Evolutionary conservation across 2,329 filamentous ascomycete species (phyloP).

Genomic region (Neofusicoccum sp.): DNA sequence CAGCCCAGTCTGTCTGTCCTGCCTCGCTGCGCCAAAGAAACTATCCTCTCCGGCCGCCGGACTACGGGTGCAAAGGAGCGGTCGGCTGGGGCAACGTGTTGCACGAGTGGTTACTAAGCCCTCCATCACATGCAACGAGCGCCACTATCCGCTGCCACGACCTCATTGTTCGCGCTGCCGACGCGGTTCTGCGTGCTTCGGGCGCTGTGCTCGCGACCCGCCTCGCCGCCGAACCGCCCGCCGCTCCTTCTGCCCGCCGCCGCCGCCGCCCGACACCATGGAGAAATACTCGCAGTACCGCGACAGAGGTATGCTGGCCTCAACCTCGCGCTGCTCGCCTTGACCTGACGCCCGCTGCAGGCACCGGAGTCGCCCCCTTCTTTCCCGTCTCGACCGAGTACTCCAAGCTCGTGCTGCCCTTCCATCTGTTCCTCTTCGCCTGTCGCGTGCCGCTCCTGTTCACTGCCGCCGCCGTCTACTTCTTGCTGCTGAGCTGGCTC

Average conservation of each 20-base stretch:
- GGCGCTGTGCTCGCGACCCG: neutral
- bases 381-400: conserved; percentile 72
- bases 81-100: neutral
- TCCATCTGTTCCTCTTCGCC: conserved; percentile 72
- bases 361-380: conserved; percentile 94
- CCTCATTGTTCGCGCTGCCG: conserved; percentile 2
- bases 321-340: conserved; percentile 5
- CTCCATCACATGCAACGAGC: conserved; percentile 6
- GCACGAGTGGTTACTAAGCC: neutral
- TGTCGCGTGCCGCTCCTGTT: conserved; percentile 78
- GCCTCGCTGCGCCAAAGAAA: too few relatives aligned
- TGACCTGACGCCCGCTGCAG: conserved; percentile 48
- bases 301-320: conserved; percentile 66
- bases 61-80: neutral
- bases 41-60: too few relatives aligned
- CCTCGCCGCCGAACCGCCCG: neutral
- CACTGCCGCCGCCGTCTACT: conserved; percentile 66
- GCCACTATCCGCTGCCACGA: neutral
- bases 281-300: conserved; percentile 94
- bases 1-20: too few relatives aligned
- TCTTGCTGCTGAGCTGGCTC: conserved; percentile 78
- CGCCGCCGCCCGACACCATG: conserved; percentile 53
- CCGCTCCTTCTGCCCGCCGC: neutral
- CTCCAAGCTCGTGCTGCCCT: conserved; percentile 61
- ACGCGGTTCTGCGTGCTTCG: conserved; percentile 9